Conservation (phyloP, 2,329 filamentous ascomycete species). For the Tolypocladium guangdongense region DNA sequence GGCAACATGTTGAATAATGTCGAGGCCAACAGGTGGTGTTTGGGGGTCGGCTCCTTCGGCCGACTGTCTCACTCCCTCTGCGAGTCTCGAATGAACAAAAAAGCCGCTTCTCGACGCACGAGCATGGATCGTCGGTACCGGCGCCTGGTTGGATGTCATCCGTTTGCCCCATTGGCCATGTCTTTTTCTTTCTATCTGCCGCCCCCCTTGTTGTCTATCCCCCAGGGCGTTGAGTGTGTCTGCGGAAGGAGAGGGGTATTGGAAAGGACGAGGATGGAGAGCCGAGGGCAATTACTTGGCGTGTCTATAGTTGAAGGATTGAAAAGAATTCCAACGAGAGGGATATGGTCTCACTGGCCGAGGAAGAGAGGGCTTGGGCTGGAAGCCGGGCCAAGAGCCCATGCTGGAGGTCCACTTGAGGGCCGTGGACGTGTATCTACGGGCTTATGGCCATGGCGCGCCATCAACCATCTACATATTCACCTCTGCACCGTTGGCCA, state of each 20-base stretch:
- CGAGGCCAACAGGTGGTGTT: neutral
- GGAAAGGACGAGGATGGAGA: neutral
- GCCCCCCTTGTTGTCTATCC: neutral
- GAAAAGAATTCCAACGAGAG: neutral
- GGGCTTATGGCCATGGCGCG: neutral
- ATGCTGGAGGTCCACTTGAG: neutral
- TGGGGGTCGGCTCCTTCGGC: neutral
- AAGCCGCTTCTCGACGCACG: neutral
- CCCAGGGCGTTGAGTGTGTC: neutral
- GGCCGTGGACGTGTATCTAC: neutral
- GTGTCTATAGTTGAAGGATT: neutral
- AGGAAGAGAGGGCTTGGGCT: neutral
- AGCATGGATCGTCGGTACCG: neutral
- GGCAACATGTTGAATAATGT: neutral
- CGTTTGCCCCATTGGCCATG: neutral
- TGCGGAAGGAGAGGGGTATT: neutral
- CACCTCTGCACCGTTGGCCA: neutral
- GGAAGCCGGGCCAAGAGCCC: neutral
- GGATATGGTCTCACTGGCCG: neutral
- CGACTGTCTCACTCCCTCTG: neutral
- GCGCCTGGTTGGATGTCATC: neutral
- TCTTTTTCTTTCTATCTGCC: neutral
- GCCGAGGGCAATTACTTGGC: neutral
- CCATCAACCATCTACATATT: neutral
- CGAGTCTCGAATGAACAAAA: neutral